Evolutionary conservation across 305 asterid genomes (phyloP), one percentile per base, ranked within the genome.

Genomic region (Fraxinus sp.): DNA sequence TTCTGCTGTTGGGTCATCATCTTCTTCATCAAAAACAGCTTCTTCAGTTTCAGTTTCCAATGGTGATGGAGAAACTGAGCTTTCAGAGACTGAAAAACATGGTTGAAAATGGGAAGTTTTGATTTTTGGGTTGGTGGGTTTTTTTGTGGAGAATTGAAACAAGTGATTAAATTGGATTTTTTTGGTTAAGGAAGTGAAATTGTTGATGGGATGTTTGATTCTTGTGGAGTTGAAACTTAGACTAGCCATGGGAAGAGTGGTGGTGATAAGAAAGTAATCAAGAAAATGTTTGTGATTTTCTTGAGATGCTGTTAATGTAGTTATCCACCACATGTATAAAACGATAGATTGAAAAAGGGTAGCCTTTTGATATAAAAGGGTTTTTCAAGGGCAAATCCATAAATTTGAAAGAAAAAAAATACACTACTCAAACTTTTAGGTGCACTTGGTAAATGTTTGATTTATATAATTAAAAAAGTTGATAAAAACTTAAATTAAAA

Each of bases 1-100:
- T 78, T 96, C 99, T 32, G 92, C 87, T 1, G 95, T 93, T 46
- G 99, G 98, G 85, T 96, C 99, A 75, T 88, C 95, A 0, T 84
- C 84, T 0, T 32, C 78, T 26, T 83, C 90, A 6, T 81, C 88
- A 22, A 62, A 28, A 68, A 28, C 44, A 1, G 80, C 3, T 8
- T 80, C 76, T 6, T 62, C 88, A 36, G 84, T 72, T 82, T 81
- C 86, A 30, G 88, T 86, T 74, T 88, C 89, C 72, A 90, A 74
- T 14, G 93, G 93, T 11, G 88, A 84, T 78, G 97, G 89, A 41
- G 90, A 89, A 36, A 92, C 87, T 9, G 97, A 89, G 28, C 93
- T 90, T 78, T 85, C 96, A 3, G 99, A 92, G 70, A 88, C 90
- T 16, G 94, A 90, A 57, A 81, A 36, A 76, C 90, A 83, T 4